Evolutionary conservation across 345 rosid species (phyloP).

Genomic region (Arabidopsis thaliana): TAIR10.1 NC_003070.9:25905001-25905500

Average conservation of each 20-base stretch:
- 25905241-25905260: slow-evolving; percentile 58
- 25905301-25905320: slow-evolving; percentile 55
- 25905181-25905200: slow-evolving; percentile 62
- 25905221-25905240: slow-evolving; percentile 52
- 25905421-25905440: slow-evolving; percentile 67
- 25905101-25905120: slow-evolving; percentile 57
- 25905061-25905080: slow-evolving; percentile 93
- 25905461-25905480: slow-evolving; percentile 86
- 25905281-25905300: slow-evolving; percentile 64
- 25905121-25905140: slow-evolving; percentile 54
- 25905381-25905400: slow-evolving; percentile 1
- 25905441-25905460: slow-evolving; percentile 96
- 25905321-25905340: slow-evolving; percentile 22
- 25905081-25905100: slow-evolving; percentile 81
- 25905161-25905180: slow-evolving; percentile 57
- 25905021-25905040: slow-evolving; percentile 48
- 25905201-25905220: slow-evolving; percentile 49
- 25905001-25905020: slow-evolving; percentile 57
- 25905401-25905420: slow-evolving; percentile 40
- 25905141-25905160: slow-evolving; percentile 67
- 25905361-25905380: slow-evolving; percentile 16
- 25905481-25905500: slow-evolving; percentile 79
- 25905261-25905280: slow-evolving; percentile 54
- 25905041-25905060: slow-evolving; percentile 63
- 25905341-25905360: slow-evolving; percentile 10